Conservation (phyloP, 129 eudicot genomes). For the Logfia minima region DNA sequence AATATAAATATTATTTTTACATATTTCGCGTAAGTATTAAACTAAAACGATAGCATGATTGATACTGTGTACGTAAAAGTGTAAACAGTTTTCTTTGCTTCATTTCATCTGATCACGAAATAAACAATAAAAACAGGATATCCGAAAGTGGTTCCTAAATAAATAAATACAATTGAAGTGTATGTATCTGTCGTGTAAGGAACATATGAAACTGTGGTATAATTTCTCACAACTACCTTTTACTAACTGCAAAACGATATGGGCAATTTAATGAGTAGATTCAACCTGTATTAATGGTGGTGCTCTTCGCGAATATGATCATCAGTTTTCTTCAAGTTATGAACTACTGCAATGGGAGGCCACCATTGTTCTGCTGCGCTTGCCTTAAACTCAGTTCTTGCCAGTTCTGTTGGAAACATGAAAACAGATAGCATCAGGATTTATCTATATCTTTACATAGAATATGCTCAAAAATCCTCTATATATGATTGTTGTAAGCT, state of each 20-base stretch:
- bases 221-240: slow-evolving; percentile 29
- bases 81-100: background rate
- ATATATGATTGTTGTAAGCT: background rate
- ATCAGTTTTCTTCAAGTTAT: slow-evolving; percentile 30
- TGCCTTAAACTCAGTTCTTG: slow-evolving; percentile 50
- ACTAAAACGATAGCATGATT: background rate
- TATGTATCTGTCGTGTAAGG: slow-evolving; percentile 28
- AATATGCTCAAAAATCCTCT: background rate
- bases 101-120: slow-evolving; percentile 18
- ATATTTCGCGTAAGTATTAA: too few relatives aligned
- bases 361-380: slow-evolving; percentile 29
- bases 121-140: slow-evolving; percentile 8
- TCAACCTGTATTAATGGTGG: slow-evolving; percentile 34
- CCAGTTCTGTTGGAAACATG: slow-evolving; percentile 39
- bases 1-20: too few relatives aligned
- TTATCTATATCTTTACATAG: background rate
- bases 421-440: slow-evolving; percentile 16
- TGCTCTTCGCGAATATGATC: slow-evolving; percentile 27
- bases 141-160: slow-evolving; percentile 23
- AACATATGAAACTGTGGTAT: slow-evolving; percentile 28
- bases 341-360: slow-evolving; percentile 25
- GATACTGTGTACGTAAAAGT: background rate
- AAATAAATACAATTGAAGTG: slow-evolving; percentile 33
- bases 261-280: slow-evolving; percentile 26
- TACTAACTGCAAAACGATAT: slow-evolving; percentile 26